Conservation (phyloP, 768 basidiomycete genomes). For the Xanthoconium purpureum region DNA sequence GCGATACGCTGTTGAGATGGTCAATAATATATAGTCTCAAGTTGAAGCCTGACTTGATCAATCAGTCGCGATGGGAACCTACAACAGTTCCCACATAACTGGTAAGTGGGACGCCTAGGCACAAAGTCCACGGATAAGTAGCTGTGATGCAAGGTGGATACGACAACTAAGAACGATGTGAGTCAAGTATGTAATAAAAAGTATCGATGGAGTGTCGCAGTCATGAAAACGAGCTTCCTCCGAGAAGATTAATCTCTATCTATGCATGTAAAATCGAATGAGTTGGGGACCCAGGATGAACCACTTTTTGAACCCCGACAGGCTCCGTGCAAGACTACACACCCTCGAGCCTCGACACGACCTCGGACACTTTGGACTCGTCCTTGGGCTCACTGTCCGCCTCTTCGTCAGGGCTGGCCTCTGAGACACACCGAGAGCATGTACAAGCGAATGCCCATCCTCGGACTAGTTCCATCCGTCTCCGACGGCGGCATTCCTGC, state of each 20-base stretch:
- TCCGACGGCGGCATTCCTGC: conserved; percentile 55
- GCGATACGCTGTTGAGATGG: neutral
- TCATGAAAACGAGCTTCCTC: neutral
- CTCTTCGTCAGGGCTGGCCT: conserved; percentile 37
- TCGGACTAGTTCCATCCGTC: conserved; percentile 70
- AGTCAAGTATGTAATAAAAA: no score
- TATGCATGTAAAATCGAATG: neutral
- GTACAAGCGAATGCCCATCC: conserved; percentile 82
- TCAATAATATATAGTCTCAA: no score
- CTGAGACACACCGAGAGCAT: conserved; percentile 62
- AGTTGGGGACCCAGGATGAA: neutral
- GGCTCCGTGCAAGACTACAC: conserved; percentile 3
- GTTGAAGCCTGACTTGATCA: no score
- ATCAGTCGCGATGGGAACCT: conserved; percentile 19
- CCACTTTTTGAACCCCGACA: neutral
- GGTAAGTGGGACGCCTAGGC: no score
- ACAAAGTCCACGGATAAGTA: no score
- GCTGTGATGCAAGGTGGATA: no score
- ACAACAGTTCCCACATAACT: no score
- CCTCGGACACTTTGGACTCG: conserved; percentile 46
- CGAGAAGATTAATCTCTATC: neutral
- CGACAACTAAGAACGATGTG: neutral
- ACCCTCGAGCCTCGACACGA: conserved; percentile 32
- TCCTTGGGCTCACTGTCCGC: conserved; percentile 42
- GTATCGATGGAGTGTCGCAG: neutral